Evolutionary conservation across 1,284 basidiomycete species (phyloP), one percentile per base, ranked within the genome.

Genomic region (Irpex sp.): DNA sequence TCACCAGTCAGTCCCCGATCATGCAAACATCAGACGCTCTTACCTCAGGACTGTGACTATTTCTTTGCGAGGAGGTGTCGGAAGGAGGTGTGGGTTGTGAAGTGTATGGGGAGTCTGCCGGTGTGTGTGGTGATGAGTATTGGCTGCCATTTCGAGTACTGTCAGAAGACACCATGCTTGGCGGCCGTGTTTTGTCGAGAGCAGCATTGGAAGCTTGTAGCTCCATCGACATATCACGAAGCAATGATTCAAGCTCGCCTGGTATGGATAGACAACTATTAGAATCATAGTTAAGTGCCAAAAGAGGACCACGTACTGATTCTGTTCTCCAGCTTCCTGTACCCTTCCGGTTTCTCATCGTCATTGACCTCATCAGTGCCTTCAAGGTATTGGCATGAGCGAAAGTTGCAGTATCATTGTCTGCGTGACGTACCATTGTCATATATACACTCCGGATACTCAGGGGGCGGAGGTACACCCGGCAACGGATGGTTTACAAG

Each of bases 401-500:
- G n/a, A 58, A 26, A 58, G 36, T 7, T 26, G 47, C 26, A 37
- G 8, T 31, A 54, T 37, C 3, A 43, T 5, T n/a, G 15, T 26
- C 26, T 26, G 26, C 26, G 26, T 33, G 7, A 37, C 56, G 35
- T 36, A 69, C 72, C 66, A 58, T 74, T 72, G 61, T 75, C 73
- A 57, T 69, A 75, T 2, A 72, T 72, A 62, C 73, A 75, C 21
- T 70, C 69, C 4, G 72, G 73, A 26, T 62, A 63, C 7, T 69
- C 65, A 1, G 72, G 71, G 4, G 68, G 47, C 3, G 60, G 47
- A 4, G 60, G 62, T 17, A 67, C 59, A 7, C 69, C 68, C 9
- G 68, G 51, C 0, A 68, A 67, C 3, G 73, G 67, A 59, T 73
- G 75, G 21, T 69, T 64, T 21, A 70, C 63, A 1, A 71, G 66